Conservation (phyloP, 257 asterid species). For the Solanum ossicruentum region DNA sequence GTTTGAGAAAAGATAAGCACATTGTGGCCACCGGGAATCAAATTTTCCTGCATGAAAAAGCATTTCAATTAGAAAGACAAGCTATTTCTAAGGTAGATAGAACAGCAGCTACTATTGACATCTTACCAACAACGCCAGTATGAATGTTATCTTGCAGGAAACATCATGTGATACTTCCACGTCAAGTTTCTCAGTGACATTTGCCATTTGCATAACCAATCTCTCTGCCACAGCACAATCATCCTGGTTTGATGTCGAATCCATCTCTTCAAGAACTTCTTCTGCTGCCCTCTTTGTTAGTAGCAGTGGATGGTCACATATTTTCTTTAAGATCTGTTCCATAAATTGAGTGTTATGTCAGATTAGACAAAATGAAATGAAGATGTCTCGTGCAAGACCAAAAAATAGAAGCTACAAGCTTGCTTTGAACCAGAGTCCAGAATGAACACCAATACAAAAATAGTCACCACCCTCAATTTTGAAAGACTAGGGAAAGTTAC, state of each 20-base stretch:
- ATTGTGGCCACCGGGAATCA: conserved; percentile 77
- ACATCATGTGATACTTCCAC: conserved; percentile 47
- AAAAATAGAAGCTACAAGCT: neutral
- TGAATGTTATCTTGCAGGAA: conserved; percentile 83
- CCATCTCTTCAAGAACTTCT: conserved; percentile 97
- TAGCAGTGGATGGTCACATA: conserved; percentile 89
- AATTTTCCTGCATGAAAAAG: conserved; percentile 42
- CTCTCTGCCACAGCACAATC: conserved; percentile 74
- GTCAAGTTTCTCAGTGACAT: conserved; percentile 68
- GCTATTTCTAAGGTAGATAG: neutral
- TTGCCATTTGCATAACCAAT: conserved; percentile 85
- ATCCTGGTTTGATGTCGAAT: conserved; percentile 44
- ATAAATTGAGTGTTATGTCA: neutral
- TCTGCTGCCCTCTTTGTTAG: conserved; percentile 96
- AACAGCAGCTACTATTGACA: neutral
- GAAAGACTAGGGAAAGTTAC: neutral
- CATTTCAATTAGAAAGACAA: neutral
- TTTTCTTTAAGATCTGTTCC: conserved; percentile 76
- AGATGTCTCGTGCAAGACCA: neutral
- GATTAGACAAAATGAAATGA: neutral
- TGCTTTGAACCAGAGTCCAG: neutral
- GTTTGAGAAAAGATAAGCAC: conserved; percentile 96
- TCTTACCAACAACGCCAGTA: conserved; percentile 64
- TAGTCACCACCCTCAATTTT: neutral
- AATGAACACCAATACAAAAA: neutral